Evolutionary conservation across 2,329 filamentous ascomycete species (phyloP).

Genomic region (Cryphonectria carpinicola): DNA sequence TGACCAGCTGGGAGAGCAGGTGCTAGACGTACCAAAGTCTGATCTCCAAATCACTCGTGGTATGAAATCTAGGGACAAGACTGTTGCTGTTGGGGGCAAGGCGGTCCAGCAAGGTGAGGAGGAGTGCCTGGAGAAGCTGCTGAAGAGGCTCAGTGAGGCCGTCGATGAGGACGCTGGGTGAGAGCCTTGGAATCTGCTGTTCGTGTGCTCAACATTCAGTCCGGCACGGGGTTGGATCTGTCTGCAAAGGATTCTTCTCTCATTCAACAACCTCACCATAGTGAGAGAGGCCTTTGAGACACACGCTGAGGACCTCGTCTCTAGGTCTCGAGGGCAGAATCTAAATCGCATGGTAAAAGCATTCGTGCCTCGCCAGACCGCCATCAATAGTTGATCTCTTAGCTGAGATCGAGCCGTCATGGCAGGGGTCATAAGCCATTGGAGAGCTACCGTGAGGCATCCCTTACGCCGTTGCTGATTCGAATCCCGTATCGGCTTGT

Average conservation of each 20-base stretch:
- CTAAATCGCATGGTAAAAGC: neutral
- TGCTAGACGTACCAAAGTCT: slow-evolving; percentile 65
- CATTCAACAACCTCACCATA: neutral
- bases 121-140: slow-evolving; percentile 37
- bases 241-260: too few relatives aligned
- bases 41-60: slow-evolving; percentile 66
- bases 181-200: neutral
- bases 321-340: neutral
- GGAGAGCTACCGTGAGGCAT: neutral
- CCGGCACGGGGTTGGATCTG: neutral
- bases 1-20: slow-evolving; percentile 40
- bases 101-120: slow-evolving; percentile 34
- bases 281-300: neutral
- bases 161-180: slow-evolving; percentile 3
- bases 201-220: neutral
- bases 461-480: neutral
- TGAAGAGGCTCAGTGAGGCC: slow-evolving; percentile 11
- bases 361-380: neutral
- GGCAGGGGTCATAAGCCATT: neutral
- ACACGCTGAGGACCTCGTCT: neutral
- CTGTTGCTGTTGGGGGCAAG: slow-evolving; percentile 47
- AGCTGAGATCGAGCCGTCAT: neutral
- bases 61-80: slow-evolving; percentile 68
- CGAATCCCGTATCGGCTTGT: neutral
- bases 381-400: neutral